Evolutionary conservation across 2,329 filamentous ascomycete genomes (phyloP).

Genomic region (Cladophialophora yegresii): DNA sequence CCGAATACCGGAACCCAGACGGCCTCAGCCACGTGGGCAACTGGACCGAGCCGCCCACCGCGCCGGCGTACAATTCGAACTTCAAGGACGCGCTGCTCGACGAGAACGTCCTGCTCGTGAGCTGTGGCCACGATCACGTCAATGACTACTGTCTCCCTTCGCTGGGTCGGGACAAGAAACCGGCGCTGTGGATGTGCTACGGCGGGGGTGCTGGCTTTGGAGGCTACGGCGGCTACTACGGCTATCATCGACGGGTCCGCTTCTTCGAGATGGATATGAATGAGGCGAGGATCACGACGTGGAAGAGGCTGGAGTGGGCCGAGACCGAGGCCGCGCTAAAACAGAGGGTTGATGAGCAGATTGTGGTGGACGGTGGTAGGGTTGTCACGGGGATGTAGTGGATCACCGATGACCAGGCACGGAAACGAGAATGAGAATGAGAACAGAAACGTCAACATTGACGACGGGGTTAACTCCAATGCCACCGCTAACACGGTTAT

Average conservation of each 20-base stretch:
- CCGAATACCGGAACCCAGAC: constrained; percentile 72
- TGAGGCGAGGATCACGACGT: constrained; percentile 82
- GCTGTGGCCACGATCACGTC: constrained; percentile 92
- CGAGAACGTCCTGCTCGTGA: constrained; percentile 81
- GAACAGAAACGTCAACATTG: neutral
- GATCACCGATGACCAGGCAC: neutral
- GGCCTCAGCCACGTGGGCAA: constrained; percentile 64
- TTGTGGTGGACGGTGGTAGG: constrained; percentile 61
- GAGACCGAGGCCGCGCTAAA: constrained; percentile 44
- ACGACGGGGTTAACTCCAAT: neutral
- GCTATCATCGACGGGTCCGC: constrained; percentile 78
- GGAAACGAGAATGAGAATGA: neutral
- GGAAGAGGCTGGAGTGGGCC: constrained; percentile 80
- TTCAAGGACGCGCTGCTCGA: constrained; percentile 88
- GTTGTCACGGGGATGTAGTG: constrained; percentile 45
- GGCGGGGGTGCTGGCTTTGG: constrained; percentile 89
- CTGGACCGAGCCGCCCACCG: constrained; percentile 82
- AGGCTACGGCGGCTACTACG: constrained; percentile 88
- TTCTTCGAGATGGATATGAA: constrained; percentile 95
- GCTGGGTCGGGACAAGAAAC: constrained; percentile 53
- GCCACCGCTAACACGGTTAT: neutral
- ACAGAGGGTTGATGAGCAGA: constrained; percentile 59
- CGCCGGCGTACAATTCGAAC: constrained; percentile 85
- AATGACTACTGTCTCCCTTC: constrained; percentile 92
- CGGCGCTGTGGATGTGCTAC: constrained; percentile 96